Percentiles rank a stretch among this genome's conserved stretches.
Conservation (phyloP, 495 filamentous ascomycete genomes). For the Talaromyces proteolyticus region DNA sequence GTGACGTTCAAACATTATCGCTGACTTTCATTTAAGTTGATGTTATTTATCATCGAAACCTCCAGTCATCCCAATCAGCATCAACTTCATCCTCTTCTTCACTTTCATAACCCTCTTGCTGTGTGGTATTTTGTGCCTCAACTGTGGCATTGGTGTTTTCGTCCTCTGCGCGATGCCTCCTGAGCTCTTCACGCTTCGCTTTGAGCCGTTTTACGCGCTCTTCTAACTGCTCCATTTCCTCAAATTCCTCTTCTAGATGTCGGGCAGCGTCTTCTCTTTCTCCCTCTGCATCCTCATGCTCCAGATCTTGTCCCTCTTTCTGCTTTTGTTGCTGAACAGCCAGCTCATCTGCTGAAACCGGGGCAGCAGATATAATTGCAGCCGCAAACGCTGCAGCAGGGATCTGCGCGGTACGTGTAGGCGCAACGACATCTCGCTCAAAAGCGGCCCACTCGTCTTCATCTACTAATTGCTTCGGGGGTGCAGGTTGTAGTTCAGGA, state of each 20-base stretch:
- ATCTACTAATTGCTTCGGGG: slow-evolving; percentile 41
- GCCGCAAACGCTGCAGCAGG: slow-evolving; percentile 25
- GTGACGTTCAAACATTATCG: too few relatives aligned
- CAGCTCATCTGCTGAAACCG: slow-evolving; percentile 65
- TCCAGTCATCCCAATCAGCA: slow-evolving; percentile 65
- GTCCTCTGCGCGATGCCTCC: slow-evolving; percentile 31
- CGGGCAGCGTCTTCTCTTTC: slow-evolving; percentile 83
- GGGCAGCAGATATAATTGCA: slow-evolving; percentile 62
- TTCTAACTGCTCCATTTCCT: slow-evolving; percentile 90
- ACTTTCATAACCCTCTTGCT: slow-evolving; percentile 48
- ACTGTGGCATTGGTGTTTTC: slow-evolving; percentile 16
- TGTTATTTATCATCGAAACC: slow-evolving; percentile 48
- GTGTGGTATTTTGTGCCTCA: slow-evolving; percentile 31
- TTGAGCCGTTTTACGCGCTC: slow-evolving; percentile 70
- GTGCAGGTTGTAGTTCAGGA: slow-evolving; percentile 11
- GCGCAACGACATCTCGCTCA: slow-evolving; percentile 73
- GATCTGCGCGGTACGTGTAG: slow-evolving; percentile 28
- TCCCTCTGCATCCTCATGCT: slow-evolving; percentile 58
- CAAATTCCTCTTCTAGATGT: slow-evolving; percentile 81
- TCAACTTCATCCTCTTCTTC: slow-evolving; percentile 53
- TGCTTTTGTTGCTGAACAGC: slow-evolving; percentile 59
- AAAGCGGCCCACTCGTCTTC: slow-evolving; percentile 91
- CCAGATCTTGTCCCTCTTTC: slow-evolving; percentile 33
- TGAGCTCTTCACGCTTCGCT: slow-evolving; percentile 59
- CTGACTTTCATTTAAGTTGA: too few relatives aligned